phyloP scores from a whole-genome alignment of 345 rosid species.

The Sonneratia caseolaris region DNA sequence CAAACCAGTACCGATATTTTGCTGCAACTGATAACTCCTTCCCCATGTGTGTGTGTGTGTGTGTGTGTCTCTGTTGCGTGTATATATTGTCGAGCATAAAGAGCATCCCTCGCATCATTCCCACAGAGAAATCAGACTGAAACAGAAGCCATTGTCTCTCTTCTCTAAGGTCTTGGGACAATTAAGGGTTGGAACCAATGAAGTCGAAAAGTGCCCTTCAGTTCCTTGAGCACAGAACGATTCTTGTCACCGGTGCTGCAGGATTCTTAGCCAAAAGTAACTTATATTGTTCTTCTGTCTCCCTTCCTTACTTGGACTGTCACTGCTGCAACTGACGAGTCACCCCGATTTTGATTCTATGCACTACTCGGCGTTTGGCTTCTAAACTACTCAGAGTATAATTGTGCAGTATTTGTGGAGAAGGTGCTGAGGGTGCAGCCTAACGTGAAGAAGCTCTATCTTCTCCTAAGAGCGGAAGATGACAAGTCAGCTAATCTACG shows the following conservation, averaged over 20 bases:
- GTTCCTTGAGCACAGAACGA: conserved; percentile 26
- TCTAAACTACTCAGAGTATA: background rate
- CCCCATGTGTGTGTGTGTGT: too few relatives aligned
- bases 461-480: conserved; percentile 33
- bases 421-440: conserved; percentile 30
- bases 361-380: too few relatives aligned
- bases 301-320: background rate
- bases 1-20: too few relatives aligned
- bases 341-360: too few relatives aligned
- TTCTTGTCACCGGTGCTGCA: conserved; percentile 35
- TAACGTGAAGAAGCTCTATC: conserved; percentile 22
- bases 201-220: conserved; percentile 16
- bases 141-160: background rate
- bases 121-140: background rate
- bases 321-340: too few relatives aligned
- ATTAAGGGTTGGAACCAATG: conserved; percentile 4
- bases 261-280: conserved; percentile 36
- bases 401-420: conserved; percentile 23
- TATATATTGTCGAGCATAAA: too few relatives aligned
- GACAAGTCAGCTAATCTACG: conserved; percentile 18
- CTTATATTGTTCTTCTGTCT: background rate
- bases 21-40: too few relatives aligned
- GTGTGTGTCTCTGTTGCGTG: too few relatives aligned
- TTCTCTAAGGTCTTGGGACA: background rate
- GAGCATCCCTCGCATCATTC: background rate